Conservation (phyloP, 257 asterid species). For the Ilex asprella region DNA sequence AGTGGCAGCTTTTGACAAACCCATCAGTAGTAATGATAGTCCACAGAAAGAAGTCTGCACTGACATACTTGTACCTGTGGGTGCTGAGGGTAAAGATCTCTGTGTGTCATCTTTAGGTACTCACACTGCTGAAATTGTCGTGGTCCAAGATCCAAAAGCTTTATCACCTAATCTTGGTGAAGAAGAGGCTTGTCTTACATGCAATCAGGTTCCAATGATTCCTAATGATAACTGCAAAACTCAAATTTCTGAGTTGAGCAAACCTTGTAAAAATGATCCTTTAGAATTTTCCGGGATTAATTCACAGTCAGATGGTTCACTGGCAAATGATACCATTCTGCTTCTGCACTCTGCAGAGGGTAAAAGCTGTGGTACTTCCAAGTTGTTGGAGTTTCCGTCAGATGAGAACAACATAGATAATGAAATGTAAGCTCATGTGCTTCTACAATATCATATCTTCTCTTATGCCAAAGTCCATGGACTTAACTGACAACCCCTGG, state of each 20-base stretch:
- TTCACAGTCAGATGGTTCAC: neutral
- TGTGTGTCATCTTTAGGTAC: slow-evolving; percentile 20
- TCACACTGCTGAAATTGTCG: slow-evolving; percentile 18
- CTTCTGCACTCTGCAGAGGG: neutral
- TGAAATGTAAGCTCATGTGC: neutral
- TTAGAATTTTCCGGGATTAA: neutral
- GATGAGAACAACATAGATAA: neutral
- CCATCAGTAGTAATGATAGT: slow-evolving; percentile 17
- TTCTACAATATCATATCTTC: too few species aligned
- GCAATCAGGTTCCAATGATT: slow-evolving; percentile 16
- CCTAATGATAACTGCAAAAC: slow-evolving; percentile 20
- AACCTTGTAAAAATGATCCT: slow-evolving; percentile 23
- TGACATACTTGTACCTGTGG: slow-evolving; percentile 21
- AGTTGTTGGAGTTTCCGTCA: neutral
- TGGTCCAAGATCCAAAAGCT: slow-evolving; percentile 23
- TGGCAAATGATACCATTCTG: neutral
- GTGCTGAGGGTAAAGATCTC: slow-evolving; percentile 22
- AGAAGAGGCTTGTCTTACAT: slow-evolving; percentile 16
- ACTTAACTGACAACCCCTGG: too few species aligned
- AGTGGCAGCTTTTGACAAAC: slow-evolving; percentile 23
- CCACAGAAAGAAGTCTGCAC: slow-evolving; percentile 23
- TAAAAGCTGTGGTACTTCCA: neutral
- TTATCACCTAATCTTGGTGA: slow-evolving; percentile 19
- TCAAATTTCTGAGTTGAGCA: slow-evolving; percentile 25
- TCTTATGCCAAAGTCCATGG: too few species aligned